Percentiles rank a stretch among this genome's conserved stretches.
These are phyloP conservation scores for Exophiala lecanii-corni DNA, from an alignment of 2,329 filamentous ascomycete genomes.

Conservation along the genomic window DNA sequence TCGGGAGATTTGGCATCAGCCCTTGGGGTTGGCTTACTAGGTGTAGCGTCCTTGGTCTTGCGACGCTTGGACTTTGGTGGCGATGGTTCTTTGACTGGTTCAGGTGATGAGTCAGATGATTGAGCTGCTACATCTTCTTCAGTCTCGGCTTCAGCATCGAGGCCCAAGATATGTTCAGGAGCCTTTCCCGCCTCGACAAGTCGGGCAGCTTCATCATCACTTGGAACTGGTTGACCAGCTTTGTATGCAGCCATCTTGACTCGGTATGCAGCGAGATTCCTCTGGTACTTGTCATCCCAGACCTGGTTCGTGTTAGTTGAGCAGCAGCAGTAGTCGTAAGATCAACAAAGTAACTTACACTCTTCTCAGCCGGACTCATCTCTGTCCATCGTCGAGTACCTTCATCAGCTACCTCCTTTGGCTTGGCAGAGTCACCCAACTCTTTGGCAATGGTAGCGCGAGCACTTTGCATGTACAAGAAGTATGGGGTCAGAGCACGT, in stretches of 20 bases:
- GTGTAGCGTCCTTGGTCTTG: constrained; percentile 37
- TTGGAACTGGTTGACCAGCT: constrained; percentile 42
- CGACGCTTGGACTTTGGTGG: constrained; percentile 42
- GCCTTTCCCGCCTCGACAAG: constrained; percentile 37
- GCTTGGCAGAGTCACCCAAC: constrained; percentile 68
- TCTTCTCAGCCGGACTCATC: constrained; percentile 70
- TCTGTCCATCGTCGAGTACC: constrained; percentile 79
- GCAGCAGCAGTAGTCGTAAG: constrained; percentile 4
- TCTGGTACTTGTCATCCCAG: constrained; percentile 55
- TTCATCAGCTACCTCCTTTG: constrained; percentile 83
- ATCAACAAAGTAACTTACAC: constrained; percentile 40
- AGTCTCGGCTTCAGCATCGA: constrained; percentile 33
- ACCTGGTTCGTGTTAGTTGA: constrained; percentile 31
- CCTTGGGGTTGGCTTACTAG: constrained; percentile 35
- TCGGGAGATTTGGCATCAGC: constrained; percentile 33
- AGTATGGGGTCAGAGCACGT: constrained; percentile 88
- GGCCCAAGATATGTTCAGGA: constrained; percentile 18
- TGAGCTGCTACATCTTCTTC: constrained; percentile 33
- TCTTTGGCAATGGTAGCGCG: constrained; percentile 77
- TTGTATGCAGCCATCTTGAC: constrained; percentile 54
- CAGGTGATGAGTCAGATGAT: constrained; percentile 31
- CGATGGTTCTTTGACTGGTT: constrained; percentile 39
- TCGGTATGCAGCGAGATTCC: constrained; percentile 54
- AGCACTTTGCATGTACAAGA: constrained; percentile 87
- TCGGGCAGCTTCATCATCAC: constrained; percentile 43